phyloP scores from a whole-genome alignment of 2,329 filamentous ascomycete species.

The Cadophora sp. region DNA sequence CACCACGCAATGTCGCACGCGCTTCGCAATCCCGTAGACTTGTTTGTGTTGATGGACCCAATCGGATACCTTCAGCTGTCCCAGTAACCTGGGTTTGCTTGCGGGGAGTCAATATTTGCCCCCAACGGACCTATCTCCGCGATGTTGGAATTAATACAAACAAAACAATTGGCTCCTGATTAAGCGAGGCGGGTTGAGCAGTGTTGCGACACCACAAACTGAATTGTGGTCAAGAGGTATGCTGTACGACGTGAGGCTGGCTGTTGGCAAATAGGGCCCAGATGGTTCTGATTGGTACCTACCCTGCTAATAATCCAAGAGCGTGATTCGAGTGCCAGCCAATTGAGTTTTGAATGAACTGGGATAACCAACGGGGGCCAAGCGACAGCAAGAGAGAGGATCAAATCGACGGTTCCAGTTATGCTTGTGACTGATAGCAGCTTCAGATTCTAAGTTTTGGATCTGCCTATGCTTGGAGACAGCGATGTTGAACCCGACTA shows the following conservation, averaged over 20 bases:
- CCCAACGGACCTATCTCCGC: slow-evolving; percentile 1
- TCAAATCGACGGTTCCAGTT: not conserved
- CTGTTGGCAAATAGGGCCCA: not conserved
- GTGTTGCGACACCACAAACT: not conserved
- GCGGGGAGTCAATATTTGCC: not conserved
- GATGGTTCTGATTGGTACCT: not conserved
- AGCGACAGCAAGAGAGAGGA: not conserved
- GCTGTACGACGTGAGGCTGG: slow-evolving; percentile 1
- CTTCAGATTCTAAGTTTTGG: not conserved
- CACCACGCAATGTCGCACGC: not conserved
- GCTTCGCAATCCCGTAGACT: not conserved
- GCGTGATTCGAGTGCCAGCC: not conserved
- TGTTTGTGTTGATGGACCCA: slow-evolving; percentile 6
- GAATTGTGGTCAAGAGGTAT: slow-evolving; percentile 13
- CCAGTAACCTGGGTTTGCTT: slow-evolving; percentile 14
- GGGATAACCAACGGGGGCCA: not conserved
- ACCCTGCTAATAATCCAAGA: not conserved
- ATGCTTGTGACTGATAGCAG: not conserved
- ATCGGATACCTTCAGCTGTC: not conserved
- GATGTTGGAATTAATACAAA: not conserved
- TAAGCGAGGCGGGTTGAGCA: slow-evolving; percentile 3
- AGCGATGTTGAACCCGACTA: not conserved
- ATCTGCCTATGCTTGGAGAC: not conserved
- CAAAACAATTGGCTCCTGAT: not conserved
- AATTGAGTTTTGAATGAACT: not conserved